Evolutionary conservation across 2,329 filamentous ascomycete species (phyloP), one percentile per base, ranked within the genome.

Genomic region (Apiospora koreana): DNA sequence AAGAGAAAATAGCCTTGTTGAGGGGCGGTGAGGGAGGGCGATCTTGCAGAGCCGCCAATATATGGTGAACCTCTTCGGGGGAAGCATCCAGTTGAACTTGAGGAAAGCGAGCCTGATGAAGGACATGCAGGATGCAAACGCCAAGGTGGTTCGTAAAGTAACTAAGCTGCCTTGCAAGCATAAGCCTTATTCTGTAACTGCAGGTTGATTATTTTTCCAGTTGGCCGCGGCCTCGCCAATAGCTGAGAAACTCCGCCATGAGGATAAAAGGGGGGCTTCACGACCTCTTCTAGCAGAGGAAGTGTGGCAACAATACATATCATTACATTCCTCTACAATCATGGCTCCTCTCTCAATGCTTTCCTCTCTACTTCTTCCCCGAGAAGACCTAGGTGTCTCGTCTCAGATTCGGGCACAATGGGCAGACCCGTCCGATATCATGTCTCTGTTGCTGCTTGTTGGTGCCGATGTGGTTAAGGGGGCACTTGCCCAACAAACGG

Each of bases 391-490:
- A 10, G 23, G 12, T 4, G 14, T 54, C 23, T 54, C 48, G 2
- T 54, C 48, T 28, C 28, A 68, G 2, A 42, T 70, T 23, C 54
- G 25, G 48, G 31, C 50, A 10, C 73, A 75, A 68, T 74, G 72
- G 71, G 35, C 21, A n/a, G 74, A 71, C 23, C 71, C 73, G 23
- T 12, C 69, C 18, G 74, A 75, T 54, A 73, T 75, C 43, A 67
- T 75, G 21, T 71, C 65, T 46, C 64, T 75, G 35, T 70, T 75
- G 14, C 70, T 75, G 25, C 67, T 75, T 7, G 58, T 74, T 28
- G 72, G 73, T 28, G 70, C 72, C 42, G 72, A 74, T 48, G 67
- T 70, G 31, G 69, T 67, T 12, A 38, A 65, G 18, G 38, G 38
- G 5, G 58, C 58, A 1, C 31, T 65, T 31, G 58, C 58, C 1